These are phyloP conservation scores for Wickerhamiella nectarea DNA, from an alignment of 805 yeast species.

Conservation along the genomic window DNA sequence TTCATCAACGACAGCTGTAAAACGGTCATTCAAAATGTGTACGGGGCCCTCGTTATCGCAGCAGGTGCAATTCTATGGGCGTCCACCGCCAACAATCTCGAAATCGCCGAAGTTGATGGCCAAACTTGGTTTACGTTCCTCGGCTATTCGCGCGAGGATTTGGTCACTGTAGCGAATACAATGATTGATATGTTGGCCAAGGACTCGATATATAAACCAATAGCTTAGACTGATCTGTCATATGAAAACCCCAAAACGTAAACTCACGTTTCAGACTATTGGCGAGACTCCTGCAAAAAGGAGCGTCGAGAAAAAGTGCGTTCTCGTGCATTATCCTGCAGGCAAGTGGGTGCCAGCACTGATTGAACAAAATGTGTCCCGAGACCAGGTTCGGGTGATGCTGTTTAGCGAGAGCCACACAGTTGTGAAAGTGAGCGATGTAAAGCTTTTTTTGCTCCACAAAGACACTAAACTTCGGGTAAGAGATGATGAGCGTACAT, in stretches of 20 bases:
- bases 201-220: background rate
- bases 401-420: background rate
- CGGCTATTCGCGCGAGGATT: conserved; percentile 9
- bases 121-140: conserved; percentile 13
- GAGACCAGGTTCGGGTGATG: background rate
- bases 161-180: conserved; percentile 16
- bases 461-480: background rate
- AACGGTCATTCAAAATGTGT: conserved; percentile 25
- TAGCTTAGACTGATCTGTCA: background rate
- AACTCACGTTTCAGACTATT: conserved; percentile 1
- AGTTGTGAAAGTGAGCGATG: background rate
- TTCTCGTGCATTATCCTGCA: background rate
- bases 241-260: background rate
- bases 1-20: conserved; percentile 30
- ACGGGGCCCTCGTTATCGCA: conserved; percentile 26
- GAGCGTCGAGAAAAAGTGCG: background rate
- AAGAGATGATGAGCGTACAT: conserved; percentile 1
- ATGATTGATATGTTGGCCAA: conserved; percentile 19
- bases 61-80: conserved; percentile 30
- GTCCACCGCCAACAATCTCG: conserved; percentile 10
- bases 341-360: conserved; percentile 5
- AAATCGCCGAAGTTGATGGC: conserved; percentile 12
- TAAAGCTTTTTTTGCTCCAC: background rate
- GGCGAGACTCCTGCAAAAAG: background rate
- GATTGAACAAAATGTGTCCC: background rate